Conservation (phyloP, 2,329 filamentous ascomycete species). For the Neonectria hederae region DNA sequence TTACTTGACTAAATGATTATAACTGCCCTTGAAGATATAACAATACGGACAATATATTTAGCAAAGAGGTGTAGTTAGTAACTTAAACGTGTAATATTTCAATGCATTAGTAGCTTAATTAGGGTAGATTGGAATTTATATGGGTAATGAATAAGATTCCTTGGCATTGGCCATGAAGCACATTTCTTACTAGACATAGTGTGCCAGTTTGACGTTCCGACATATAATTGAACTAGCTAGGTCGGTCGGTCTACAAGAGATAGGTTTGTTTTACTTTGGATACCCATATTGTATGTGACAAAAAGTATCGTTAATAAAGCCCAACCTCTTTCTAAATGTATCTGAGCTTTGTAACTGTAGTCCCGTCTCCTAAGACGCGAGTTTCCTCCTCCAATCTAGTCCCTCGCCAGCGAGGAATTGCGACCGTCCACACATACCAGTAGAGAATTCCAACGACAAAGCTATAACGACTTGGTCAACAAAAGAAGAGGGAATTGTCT, state of each 20-base stretch:
- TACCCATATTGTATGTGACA: background rate
- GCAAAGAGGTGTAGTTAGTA: too few species aligned
- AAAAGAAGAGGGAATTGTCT: background rate
- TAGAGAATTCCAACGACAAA: constrained; percentile 68
- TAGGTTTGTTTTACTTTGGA: background rate
- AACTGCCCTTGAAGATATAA: too few species aligned
- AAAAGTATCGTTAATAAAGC: background rate
- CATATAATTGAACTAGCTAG: too few species aligned
- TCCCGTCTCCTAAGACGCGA: constrained; percentile 71
- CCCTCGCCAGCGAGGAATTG: constrained; percentile 66
- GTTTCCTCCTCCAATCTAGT: constrained; percentile 71
- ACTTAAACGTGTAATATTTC: too few species aligned
- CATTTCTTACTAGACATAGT: too few species aligned
- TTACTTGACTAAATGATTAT: too few species aligned
- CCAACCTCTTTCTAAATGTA: constrained; percentile 10
- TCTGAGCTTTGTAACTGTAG: constrained; percentile 68
- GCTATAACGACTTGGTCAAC: constrained; percentile 46
- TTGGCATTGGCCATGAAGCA: too few species aligned
- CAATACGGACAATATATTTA: too few species aligned
- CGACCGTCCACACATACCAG: constrained; percentile 73
- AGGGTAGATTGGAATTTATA: too few species aligned
- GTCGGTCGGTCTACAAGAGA: background rate
- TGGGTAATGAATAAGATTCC: too few species aligned
- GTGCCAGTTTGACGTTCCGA: too few species aligned
- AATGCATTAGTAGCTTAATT: too few species aligned